Percentiles rank a stretch among this genome's conserved stretches.
These are phyloP conservation scores for Hirsutella rhossiliensis DNA, from an alignment of 2,329 filamentous ascomycete genomes.

Conservation along the genomic window DNA sequence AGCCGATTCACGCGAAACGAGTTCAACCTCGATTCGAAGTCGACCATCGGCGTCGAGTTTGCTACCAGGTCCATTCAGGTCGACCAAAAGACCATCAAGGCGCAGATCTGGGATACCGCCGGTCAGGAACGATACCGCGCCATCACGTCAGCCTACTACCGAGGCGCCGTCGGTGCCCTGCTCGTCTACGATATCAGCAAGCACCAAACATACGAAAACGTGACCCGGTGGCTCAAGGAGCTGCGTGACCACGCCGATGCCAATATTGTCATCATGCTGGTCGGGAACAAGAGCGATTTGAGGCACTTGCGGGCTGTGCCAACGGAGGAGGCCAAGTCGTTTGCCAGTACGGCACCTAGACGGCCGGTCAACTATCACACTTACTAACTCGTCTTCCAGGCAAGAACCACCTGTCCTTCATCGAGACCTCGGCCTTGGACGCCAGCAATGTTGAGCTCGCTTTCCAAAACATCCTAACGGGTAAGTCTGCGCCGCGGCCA, in stretches of 20 bases:
- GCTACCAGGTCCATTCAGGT: conserved; percentile 97
- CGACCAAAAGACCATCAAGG: conserved; percentile 99
- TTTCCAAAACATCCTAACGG: conserved; percentile 98
- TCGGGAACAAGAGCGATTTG: conserved; percentile 99
- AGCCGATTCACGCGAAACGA: conserved; percentile 99
- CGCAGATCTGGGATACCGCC: conserved; percentile 99
- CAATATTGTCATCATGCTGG: conserved; percentile 99
- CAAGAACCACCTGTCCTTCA: conserved; percentile 97
- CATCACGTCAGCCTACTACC: conserved; percentile 98
- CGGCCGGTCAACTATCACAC: not conserved
- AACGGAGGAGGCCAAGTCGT: conserved; percentile 94
- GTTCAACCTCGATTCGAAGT: conserved; percentile 99
- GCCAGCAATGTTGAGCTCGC: conserved; percentile 98
- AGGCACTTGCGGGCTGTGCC: conserved; percentile 93
- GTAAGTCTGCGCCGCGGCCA: conserved; percentile 36
- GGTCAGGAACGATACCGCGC: conserved; percentile 98
- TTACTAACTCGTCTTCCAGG: conserved; percentile 37
- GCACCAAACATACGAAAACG: conserved; percentile 98
- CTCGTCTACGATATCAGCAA: conserved; percentile 99
- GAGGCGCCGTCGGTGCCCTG: conserved; percentile 90
- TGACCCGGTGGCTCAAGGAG: conserved; percentile 98
- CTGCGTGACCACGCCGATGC: conserved; percentile 94
- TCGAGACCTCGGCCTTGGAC: conserved; percentile 96
- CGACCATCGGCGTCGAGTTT: conserved; percentile 98
- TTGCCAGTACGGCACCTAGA: conserved; percentile 57